A percentile compares a stretch with the other conserved stretches of the same genome.
Evolutionary conservation across 352 stramenopile species (phyloP).

Genomic region (Phytophthora colocasiae): DNA sequence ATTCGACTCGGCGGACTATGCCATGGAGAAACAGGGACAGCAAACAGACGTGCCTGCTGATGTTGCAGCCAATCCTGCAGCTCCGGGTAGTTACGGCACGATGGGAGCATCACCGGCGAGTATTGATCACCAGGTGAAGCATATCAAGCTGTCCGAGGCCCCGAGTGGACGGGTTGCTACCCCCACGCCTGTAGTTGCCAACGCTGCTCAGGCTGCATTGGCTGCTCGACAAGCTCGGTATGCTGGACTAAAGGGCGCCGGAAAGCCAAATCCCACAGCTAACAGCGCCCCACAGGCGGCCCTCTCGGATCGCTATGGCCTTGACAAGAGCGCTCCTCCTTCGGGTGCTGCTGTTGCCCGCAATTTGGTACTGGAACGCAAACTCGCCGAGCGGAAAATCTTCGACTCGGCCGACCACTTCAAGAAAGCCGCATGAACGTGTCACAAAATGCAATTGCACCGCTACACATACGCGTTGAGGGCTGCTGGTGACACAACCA

Average conservation of each 20-base stretch:
- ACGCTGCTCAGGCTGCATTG: constrained; percentile 36
- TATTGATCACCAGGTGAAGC: constrained; percentile 76
- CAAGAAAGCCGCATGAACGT: constrained; percentile 54
- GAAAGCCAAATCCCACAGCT: constrained; percentile 4
- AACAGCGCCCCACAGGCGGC: constrained; percentile 14
- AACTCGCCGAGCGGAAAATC: constrained; percentile 71
- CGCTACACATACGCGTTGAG: neutral
- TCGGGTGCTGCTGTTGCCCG: constrained; percentile 53
- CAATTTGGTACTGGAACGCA: constrained; percentile 73
- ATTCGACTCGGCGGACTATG: constrained; percentile 86
- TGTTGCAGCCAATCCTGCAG: constrained; percentile 11
- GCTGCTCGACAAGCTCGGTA: constrained; percentile 29
- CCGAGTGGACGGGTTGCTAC: constrained; percentile 37
- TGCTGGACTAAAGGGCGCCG: constrained; percentile 22
- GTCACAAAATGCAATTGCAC: neutral
- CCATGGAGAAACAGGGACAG: constrained; percentile 66
- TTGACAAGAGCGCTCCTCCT: constrained; percentile 31
- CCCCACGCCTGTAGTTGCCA: constrained; percentile 16
- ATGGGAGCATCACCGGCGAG: constrained; percentile 26
- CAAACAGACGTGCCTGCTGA: constrained; percentile 34
- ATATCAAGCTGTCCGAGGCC: constrained; percentile 77
- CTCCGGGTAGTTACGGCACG: constrained; percentile 12
- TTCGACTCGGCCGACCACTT: constrained; percentile 87
- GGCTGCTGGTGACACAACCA: neutral
- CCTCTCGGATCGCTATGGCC: constrained; percentile 26